phyloP scores from a whole-genome alignment of 164 flowering plant species.

The Magnolia officinalis region DNA sequence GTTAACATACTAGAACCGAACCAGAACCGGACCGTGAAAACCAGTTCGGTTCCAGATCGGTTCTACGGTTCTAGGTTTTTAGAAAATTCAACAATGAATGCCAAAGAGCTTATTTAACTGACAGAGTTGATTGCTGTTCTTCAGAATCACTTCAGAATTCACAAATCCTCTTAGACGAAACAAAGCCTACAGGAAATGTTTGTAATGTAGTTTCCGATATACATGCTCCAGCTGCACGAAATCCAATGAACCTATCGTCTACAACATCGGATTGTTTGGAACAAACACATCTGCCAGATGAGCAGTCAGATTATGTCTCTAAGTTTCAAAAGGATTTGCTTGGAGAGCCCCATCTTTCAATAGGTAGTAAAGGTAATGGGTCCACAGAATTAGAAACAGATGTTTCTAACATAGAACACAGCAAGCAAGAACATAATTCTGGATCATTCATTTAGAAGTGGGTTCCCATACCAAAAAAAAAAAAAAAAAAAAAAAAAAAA shows the following conservation, averaged over 20 bases:
- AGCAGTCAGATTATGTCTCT: neutral
- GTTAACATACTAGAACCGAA: too few species aligned
- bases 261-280: constrained; percentile 9
- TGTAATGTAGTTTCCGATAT: constrained; percentile 4
- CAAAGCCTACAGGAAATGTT: constrained; percentile 9
- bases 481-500: too few species aligned
- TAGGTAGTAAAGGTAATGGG: constrained; percentile 7
- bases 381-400: constrained; percentile 23
- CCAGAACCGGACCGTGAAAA: too few species aligned
- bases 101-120: neutral
- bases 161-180: constrained; percentile 16
- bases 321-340: constrained; percentile 3
- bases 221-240: constrained; percentile 10
- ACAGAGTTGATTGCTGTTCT: constrained; percentile 14
- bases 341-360: constrained; percentile 18
- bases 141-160: constrained; percentile 19
- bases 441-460: constrained; percentile 37
- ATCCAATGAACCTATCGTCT: constrained; percentile 11
- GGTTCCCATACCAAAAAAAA: constrained; percentile 53
- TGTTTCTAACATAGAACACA: constrained; percentile 17
- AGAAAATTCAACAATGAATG: neutral
- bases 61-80: too few species aligned
- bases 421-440: constrained; percentile 31
- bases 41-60: too few species aligned
- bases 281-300: constrained; percentile 8